Evolutionary conservation across 345 rosid species (phyloP).

Genomic region (Pistacia integerrima): DNA sequence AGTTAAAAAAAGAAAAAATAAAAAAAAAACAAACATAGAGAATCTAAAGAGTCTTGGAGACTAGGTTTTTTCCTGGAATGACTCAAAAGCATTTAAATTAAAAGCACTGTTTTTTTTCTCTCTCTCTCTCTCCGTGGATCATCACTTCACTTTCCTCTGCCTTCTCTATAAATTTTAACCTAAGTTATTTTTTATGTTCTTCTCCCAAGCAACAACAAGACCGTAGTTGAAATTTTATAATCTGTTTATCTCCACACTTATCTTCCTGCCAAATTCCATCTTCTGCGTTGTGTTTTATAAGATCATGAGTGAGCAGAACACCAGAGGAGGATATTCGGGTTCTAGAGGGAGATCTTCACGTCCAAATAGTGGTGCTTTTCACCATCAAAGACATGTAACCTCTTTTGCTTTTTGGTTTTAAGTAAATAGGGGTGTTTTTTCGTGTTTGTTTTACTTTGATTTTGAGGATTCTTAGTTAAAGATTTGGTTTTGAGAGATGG

Average conservation of each 20-base stretch:
- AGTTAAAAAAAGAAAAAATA: too few species aligned
- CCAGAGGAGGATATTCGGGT: slow-evolving; percentile 4
- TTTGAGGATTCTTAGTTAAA: not conserved
- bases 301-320: slow-evolving; percentile 27
- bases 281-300: too few species aligned
- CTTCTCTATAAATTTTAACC: too few species aligned
- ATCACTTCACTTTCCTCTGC: too few species aligned
- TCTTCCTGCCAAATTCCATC: slow-evolving; percentile 8
- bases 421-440: not conserved
- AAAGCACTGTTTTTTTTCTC: too few species aligned
- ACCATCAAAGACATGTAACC: slow-evolving; percentile 25
- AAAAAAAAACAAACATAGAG: too few species aligned
- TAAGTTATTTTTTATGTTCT: not conserved
- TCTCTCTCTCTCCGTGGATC: too few species aligned
- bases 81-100: too few species aligned
- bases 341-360: slow-evolving; percentile 21
- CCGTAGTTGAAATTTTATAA: not conserved
- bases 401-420: not conserved
- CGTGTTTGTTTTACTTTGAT: not conserved
- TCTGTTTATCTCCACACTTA: not conserved
- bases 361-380: not conserved
- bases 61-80: too few species aligned
- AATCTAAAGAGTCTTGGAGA: too few species aligned
- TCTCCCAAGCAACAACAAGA: not conserved
- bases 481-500: not conserved